Base-by-base conservation (phyloP, 768 basidiomycete species). In the Dioszegia crocea region DNA sequence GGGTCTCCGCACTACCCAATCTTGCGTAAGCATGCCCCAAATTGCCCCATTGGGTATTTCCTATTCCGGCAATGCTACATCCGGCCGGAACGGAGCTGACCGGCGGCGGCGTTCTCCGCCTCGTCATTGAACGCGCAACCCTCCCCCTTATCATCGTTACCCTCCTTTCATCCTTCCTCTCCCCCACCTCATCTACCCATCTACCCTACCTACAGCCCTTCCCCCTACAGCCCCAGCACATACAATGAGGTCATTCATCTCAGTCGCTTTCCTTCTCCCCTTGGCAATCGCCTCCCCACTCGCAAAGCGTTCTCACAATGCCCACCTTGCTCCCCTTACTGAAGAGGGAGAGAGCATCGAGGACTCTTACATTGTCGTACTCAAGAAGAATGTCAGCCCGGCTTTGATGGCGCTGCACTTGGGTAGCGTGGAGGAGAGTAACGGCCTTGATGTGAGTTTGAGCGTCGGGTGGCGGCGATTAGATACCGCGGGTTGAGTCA, bases 341-440 rank as follows among this genome's bases (percentile, higher is more conserved):
- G 60, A 66, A n/a, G 47, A 40, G 12, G 73, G 67, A 8, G 63
- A 75, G 56, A 56, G 57, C 56, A 70, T 76, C 57, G 66, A 72
- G 11, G 87, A 93, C 81, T 88, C 89, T n/a, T 98, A 97, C 80
- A 91, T 98, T 63, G 84, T 98, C 76, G 83, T 91, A 74, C 81
- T 98, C 63, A 91, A 89, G 82, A 82, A 85, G 59, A 85, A 84
- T 57, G 63, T 86, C 12, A 80, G 84, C 4, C 68, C 81, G 9
- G 76, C 80, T 17, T 78, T 86, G 39, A 80, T 87, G 75, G 78
- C 84, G 77, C 58, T 66, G 43, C 91, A 94, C 75, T 78, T 91
- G 77, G 86, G 86, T 76, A 86, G 88, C 78, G 78, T 96, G 51
- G 80, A 86, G 73, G 77, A 75, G n/a, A 79, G 78, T n/a, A 85